phyloP scores from a whole-genome alignment of 192 early-diverging fungal genomes.

The Podila clonocystis region DNA sequence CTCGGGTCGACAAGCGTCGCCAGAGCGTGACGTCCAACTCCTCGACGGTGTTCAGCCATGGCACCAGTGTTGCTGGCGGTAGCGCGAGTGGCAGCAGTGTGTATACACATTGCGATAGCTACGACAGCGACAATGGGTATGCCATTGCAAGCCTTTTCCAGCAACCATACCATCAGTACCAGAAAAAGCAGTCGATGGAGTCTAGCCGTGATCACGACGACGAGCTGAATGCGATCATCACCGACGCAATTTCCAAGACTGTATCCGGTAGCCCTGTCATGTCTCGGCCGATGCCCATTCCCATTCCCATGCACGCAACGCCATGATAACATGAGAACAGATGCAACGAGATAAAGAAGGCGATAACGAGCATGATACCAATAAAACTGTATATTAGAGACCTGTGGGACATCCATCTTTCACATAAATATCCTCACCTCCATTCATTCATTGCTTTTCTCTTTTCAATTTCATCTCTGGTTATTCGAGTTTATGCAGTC shows the following conservation, averaged over 20 bases:
- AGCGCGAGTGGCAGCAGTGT: not conserved
- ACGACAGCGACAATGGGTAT: not conserved
- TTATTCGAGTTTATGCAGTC: conserved; percentile 95
- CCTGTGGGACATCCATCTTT: too few species aligned
- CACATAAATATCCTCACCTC: too few species aligned
- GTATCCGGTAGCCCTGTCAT: not conserved
- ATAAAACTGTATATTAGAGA: too few species aligned
- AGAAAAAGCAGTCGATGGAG: not conserved
- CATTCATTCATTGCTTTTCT: too few species aligned
- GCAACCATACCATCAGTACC: not conserved
- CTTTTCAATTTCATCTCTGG: too few species aligned
- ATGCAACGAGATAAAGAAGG: too few species aligned
- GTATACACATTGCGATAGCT: not conserved
- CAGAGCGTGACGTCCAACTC: not conserved
- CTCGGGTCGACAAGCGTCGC: not conserved
- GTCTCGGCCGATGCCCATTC: not conserved
- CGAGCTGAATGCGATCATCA: not conserved
- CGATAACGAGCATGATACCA: too few species aligned
- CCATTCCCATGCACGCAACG: too few species aligned
- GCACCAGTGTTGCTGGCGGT: not conserved
- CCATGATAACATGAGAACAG: too few species aligned
- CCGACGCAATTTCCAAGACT: not conserved
- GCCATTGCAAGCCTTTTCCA: not conserved
- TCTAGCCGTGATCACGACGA: not conserved
- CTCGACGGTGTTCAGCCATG: not conserved